These are phyloP conservation scores for Remersonia thermophila DNA, from an alignment of 2,329 filamentous ascomycete genomes.

Conservation along the genomic window DNA sequence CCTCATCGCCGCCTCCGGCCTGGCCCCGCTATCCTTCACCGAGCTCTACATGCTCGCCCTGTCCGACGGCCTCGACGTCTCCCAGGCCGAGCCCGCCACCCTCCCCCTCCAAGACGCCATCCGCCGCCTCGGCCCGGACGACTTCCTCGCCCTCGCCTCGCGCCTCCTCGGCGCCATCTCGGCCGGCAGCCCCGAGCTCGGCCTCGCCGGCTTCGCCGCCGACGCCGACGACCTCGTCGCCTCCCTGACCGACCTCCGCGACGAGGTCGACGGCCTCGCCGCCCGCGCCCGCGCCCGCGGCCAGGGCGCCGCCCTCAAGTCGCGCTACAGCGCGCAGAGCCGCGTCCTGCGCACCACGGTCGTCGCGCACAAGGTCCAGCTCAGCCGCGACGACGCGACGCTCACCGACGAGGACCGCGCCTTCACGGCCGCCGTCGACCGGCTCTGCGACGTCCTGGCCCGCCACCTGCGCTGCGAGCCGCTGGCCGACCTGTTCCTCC, in stretches of 20 bases:
- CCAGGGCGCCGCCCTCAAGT: slow-evolving; percentile 46
- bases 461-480: slow-evolving; percentile 24
- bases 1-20: slow-evolving; percentile 29
- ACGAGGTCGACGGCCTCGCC: slow-evolving; percentile 35
- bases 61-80: slow-evolving; percentile 37
- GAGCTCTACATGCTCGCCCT: slow-evolving; percentile 51
- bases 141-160: slow-evolving; percentile 30
- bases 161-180: slow-evolving; percentile 27
- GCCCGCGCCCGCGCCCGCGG: slow-evolving; percentile 31
- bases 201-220: slow-evolving; percentile 23
- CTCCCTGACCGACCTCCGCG: slow-evolving; percentile 29
- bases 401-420: slow-evolving; percentile 59
- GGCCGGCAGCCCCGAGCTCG: slow-evolving; percentile 27
- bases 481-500: slow-evolving; percentile 41
- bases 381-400: slow-evolving; percentile 61
- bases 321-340: slow-evolving; percentile 60
- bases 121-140: slow-evolving; percentile 46
- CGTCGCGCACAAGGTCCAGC: slow-evolving; percentile 67
- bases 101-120: slow-evolving; percentile 44
- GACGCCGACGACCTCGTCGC: slow-evolving; percentile 22
- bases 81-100: slow-evolving; percentile 31
- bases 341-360: slow-evolving; percentile 64
- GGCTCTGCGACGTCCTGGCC: slow-evolving; percentile 38
- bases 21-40: slow-evolving; percentile 31
- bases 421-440: slow-evolving; percentile 55